Percentiles rank a stretch among this genome's conserved stretches.
phyloP scores from a whole-genome alignment of 2,329 filamentous ascomycete genomes.

The Cytospora leucostoma region DNA sequence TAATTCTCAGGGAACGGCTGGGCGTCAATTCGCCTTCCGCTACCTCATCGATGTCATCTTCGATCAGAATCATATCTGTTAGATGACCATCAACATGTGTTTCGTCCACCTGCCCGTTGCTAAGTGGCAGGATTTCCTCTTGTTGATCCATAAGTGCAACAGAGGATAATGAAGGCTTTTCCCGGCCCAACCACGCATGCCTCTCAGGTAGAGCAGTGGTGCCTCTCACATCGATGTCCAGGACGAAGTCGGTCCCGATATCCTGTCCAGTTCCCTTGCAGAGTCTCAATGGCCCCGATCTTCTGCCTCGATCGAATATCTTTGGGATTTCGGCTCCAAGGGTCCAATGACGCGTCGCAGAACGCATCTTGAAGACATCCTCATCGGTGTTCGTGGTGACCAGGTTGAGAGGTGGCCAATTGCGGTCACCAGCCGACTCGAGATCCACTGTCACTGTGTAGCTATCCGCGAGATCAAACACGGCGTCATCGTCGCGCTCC shows the following conservation, averaged over 20 bases:
- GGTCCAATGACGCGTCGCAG: constrained; percentile 39
- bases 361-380: constrained; percentile 32
- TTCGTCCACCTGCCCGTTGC: constrained; percentile 39
- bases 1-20: constrained; percentile 51
- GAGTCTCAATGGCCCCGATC: constrained; percentile 37
- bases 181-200: constrained; percentile 36
- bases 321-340: constrained; percentile 45
- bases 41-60: constrained; percentile 48
- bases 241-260: constrained; percentile 46
- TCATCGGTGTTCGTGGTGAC: constrained; percentile 34
- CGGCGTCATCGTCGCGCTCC: constrained; percentile 48
- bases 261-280: constrained; percentile 39
- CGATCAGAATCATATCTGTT: constrained; percentile 31
- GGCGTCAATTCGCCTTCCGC: constrained; percentile 52
- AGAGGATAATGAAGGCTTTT: constrained; percentile 47
- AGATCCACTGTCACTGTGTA: constrained; percentile 56
- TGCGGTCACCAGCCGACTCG: constrained; percentile 49
- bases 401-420: constrained; percentile 55
- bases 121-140: constrained; percentile 36
- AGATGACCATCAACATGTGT: constrained; percentile 29
- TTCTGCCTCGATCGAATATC: constrained; percentile 43
- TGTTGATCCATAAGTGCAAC: constrained; percentile 46
- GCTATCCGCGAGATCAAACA: constrained; percentile 50
- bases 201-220: constrained; percentile 42
- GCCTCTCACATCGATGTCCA: constrained; percentile 54